Conservation (phyloP, 805 yeast genomes). For the Metschnikowia matae region DNA sequence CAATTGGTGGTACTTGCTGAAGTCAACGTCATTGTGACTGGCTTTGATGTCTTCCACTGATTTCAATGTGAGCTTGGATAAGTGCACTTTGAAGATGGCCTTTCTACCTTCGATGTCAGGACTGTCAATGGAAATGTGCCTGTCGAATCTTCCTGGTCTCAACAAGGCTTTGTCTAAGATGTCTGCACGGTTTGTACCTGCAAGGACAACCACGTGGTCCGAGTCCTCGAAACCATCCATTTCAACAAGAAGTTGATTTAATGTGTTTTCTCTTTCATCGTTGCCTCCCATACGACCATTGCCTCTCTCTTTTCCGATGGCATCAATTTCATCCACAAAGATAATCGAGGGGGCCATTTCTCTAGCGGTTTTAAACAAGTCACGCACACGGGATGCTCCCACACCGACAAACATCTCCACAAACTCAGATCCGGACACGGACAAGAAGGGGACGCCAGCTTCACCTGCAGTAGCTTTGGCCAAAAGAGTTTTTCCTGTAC, state of each 20-base stretch:
- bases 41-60: constrained; percentile 36
- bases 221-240: constrained; percentile 95
- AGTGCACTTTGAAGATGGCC: constrained; percentile 85
- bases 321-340: constrained; percentile 98
- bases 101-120: constrained; percentile 96
- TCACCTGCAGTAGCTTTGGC: constrained; percentile 99
- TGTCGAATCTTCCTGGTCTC: constrained; percentile 97
- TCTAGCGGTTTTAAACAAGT: constrained; percentile 86
- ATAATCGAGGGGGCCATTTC: constrained; percentile 92
- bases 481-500: constrained; percentile 95
- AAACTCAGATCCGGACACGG: constrained; percentile 96
- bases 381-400: constrained; percentile 97
- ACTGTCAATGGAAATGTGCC: constrained; percentile 85
- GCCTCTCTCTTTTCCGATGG: constrained; percentile 92
- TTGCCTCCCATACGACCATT: constrained; percentile 80
- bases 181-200: constrained; percentile 96
- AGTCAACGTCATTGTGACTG: constrained; percentile 34
- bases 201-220: constrained; percentile 94
- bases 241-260: constrained; percentile 93
- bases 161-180: constrained; percentile 86
- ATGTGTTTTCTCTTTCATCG: constrained; percentile 95
- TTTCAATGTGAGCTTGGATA: constrained; percentile 61
- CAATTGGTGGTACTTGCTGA: constrained; percentile 36
- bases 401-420: constrained; percentile 99
- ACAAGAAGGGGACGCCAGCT: constrained; percentile 94